Percentiles rank a stretch among this genome's conserved stretches.
Conservation (phyloP, 495 filamentous ascomycete genomes). For the Pseudomonodictys pantanalensis region DNA sequence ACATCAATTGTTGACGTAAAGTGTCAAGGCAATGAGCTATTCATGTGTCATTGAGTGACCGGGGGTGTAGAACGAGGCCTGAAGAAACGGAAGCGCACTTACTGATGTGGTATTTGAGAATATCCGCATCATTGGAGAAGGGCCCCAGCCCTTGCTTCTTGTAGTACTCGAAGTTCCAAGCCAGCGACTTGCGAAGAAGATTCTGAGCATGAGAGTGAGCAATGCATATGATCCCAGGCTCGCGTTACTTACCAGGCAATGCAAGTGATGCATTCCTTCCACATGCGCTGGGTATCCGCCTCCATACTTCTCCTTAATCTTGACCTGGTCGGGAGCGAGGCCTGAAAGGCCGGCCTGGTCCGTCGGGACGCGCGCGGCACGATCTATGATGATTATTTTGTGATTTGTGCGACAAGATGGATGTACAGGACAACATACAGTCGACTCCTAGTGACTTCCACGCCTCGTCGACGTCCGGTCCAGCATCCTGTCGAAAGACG, state of each 20-base stretch:
- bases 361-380: slow-evolving; percentile 1
- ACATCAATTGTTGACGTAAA: slow-evolving; percentile 57
- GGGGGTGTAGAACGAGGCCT: not conserved
- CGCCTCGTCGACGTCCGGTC: slow-evolving; percentile 57
- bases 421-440: slow-evolving; percentile 36
- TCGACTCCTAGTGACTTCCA: slow-evolving; percentile 56
- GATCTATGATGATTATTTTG: not conserved
- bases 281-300: slow-evolving; percentile 56
- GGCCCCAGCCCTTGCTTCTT: slow-evolving; percentile 46
- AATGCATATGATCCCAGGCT: not conserved
- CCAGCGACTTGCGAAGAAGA: slow-evolving; percentile 53
- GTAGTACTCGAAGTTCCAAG: slow-evolving; percentile 60
- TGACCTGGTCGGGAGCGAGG: slow-evolving; percentile 49
- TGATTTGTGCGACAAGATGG: not conserved
- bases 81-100: not conserved
- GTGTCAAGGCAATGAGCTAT: slow-evolving; percentile 55
- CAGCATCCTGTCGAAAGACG: slow-evolving; percentile 50
- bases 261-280: slow-evolving; percentile 58
- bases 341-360: slow-evolving; percentile 35
- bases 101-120: slow-evolving; percentile 49
- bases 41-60: not conserved
- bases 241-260: slow-evolving; percentile 48
- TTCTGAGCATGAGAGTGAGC: slow-evolving; percentile 34
- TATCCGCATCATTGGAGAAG: slow-evolving; percentile 50
- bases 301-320: slow-evolving; percentile 52